Evolutionary conservation across 2,329 filamentous ascomycete species (phyloP).

Genomic region (Phyllosticta ampelicida): DNA sequence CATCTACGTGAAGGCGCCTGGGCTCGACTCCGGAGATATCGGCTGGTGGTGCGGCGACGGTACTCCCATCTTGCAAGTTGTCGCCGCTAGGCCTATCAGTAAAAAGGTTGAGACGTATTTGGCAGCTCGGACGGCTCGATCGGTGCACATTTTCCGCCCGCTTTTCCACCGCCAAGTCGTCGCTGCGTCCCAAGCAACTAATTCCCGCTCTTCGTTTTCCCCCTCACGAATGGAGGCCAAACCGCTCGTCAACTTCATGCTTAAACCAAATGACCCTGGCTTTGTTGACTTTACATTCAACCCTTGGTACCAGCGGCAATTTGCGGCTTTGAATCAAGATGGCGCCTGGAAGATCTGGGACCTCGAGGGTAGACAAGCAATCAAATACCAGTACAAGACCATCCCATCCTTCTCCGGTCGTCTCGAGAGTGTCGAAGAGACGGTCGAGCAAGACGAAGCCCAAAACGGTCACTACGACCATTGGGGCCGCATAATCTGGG

Average conservation of each 20-base stretch:
- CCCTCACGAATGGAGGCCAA: slow-evolving; percentile 47
- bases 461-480: slow-evolving; percentile 32
- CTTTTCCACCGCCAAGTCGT: slow-evolving; percentile 13
- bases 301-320: slow-evolving; percentile 47
- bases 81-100: slow-evolving; percentile 37
- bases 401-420: slow-evolving; percentile 11
- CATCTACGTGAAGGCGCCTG: slow-evolving; percentile 38
- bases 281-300: slow-evolving; percentile 59
- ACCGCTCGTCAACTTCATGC: slow-evolving; percentile 43
- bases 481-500: slow-evolving; percentile 42
- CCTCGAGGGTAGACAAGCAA: slow-evolving; percentile 1
- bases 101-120: slow-evolving; percentile 36
- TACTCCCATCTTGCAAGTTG: slow-evolving; percentile 40
- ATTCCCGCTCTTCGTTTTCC: slow-evolving; percentile 16
- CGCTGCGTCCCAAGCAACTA: slow-evolving; percentile 3
- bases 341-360: slow-evolving; percentile 60
- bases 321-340: slow-evolving; percentile 54
- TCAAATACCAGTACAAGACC: background rate
- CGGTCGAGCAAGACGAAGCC: slow-evolving; percentile 24
- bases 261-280: slow-evolving; percentile 39
- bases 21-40: slow-evolving; percentile 35
- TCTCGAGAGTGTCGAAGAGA: background rate
- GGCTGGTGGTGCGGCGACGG: slow-evolving; percentile 46
- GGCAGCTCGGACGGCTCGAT: slow-evolving; percentile 35
- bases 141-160: slow-evolving; percentile 32